Evolutionary conservation across 768 basidiomycete genomes (phyloP).

Genomic region (Leccinum sublutescens): DNA sequence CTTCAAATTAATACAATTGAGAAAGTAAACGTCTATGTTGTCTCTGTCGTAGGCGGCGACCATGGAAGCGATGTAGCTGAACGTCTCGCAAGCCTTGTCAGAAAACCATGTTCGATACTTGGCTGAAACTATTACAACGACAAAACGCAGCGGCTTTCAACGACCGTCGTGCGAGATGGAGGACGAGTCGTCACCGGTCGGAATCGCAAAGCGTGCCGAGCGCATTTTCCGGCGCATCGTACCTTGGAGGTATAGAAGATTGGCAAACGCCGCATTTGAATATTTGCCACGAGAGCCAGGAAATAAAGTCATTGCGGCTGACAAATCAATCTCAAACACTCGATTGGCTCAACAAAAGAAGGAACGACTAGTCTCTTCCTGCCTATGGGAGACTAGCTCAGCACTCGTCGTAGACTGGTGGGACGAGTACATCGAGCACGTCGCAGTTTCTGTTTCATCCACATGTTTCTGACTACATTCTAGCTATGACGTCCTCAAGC

Average conservation of each 20-base stretch:
- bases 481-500: constrained; percentile 86
- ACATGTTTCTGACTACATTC: not conserved
- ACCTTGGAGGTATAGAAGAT: constrained; percentile 22
- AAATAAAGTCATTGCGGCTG: not conserved
- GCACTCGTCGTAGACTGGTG: constrained; percentile 63
- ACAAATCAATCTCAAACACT: constrained; percentile 22
- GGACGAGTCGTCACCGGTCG: constrained; percentile 59
- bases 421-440: too few relatives aligned
- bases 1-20: constrained; percentile 44
- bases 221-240: constrained; percentile 29
- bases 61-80: constrained; percentile 46
- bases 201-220: constrained; percentile 42
- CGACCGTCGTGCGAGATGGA: constrained; percentile 48
- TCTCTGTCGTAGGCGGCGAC: constrained; percentile 50
- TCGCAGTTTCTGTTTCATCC: not conserved
- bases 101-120: not conserved
- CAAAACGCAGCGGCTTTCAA: constrained; percentile 49
- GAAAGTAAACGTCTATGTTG: constrained; percentile 42
- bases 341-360: too few relatives aligned
- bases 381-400: constrained; percentile 38
- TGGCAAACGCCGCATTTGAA: constrained; percentile 15
- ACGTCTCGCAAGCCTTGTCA: constrained; percentile 5
- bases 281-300: too few relatives aligned
- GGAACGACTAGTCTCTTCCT: too few relatives aligned
- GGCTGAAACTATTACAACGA: not conserved